Base-by-base conservation (phyloP, 192 early-diverging fungal species). In the Linnemannia zychae region DNA sequence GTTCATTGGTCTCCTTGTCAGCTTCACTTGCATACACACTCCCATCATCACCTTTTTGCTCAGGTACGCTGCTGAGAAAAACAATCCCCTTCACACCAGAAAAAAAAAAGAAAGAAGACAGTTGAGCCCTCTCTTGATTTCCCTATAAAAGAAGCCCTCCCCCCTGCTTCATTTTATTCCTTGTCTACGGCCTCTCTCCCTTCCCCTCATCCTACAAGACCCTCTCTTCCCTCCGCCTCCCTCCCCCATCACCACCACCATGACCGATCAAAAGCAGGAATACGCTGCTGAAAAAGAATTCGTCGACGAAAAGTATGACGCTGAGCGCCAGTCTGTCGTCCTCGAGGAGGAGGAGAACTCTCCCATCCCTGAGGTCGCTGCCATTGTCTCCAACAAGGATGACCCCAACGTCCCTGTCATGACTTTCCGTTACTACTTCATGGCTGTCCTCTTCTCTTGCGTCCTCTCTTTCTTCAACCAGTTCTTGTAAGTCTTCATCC, bases 391-490 rank as follows among this genome's bases (percentile, higher is more conserved):
- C 66, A 90, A 88, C 68, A 90, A 86, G 40, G 91, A 92, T 79
- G 91, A 92, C 50, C 84, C 91, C 20, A 87, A 60, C 12, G 63
- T 82, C 5, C 91, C 91, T 48, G 87, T 91, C 53, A 70, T 81
- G 47, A 91, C 91, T 7, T 91, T 91, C 82, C 90, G 91, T 65
- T 87, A 87, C 83, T 88, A 80, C 75, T 49, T 87, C 40, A 86
- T 92, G 66, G 88, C 83, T 84, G 34, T 87, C 34, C 22, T 88
- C 46, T 88, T 92, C 68, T 75, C 79, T 24, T 52, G 67, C 31
- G 48, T 87, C n/a, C 84, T 92, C 24, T 78, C 78, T 66, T 88
- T 89, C 72, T 89, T 76, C 67, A 82, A 82, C 80, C 80, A 82
- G 74, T 82, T 82, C 74, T 82, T 82, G 81, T 84, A 84, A 78